phyloP scores from a whole-genome alignment of 257 asterid species.

The Salvia splendens region DNA sequence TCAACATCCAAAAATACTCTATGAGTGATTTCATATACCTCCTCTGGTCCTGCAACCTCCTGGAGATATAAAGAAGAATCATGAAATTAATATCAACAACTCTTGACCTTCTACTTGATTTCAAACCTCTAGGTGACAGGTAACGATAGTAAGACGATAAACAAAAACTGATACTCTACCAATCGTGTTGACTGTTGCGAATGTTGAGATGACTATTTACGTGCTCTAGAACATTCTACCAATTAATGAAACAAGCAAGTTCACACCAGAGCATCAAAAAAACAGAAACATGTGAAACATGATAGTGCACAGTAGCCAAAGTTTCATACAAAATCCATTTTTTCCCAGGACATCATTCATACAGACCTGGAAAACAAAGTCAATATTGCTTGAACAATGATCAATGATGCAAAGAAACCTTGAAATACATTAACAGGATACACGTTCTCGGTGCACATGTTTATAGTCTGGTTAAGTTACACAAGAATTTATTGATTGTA shows the following conservation, averaged over 20 bases:
- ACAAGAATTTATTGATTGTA: neutral
- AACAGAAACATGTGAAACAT: neutral
- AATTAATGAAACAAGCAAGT: slow-evolving; percentile 7
- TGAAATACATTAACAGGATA: neutral
- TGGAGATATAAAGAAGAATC: slow-evolving; percentile 29
- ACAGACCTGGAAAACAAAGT: neutral
- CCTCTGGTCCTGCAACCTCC: slow-evolving; percentile 57
- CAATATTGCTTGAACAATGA: neutral
- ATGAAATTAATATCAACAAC: neutral
- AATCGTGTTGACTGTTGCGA: slow-evolving; percentile 5
- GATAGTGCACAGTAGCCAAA: slow-evolving; percentile 1
- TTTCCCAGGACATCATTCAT: neutral
- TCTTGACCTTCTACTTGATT: neutral
- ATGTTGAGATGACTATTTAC: slow-evolving; percentile 1
- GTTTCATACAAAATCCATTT: neutral
- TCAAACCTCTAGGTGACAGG: neutral
- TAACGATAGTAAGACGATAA: slow-evolving; percentile 3
- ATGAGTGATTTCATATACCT: slow-evolving; percentile 65
- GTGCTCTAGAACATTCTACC: neutral
- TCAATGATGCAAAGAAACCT: neutral
- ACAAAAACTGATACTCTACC: neutral
- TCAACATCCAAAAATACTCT: slow-evolving; percentile 88
- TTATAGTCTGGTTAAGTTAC: neutral
- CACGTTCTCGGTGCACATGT: neutral
- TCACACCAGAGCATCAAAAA: neutral